Percentiles rank a stretch among this genome's conserved stretches.
phyloP scores from a whole-genome alignment of 202 grass and related monocot species.

The Carex sylvatica region DNA sequence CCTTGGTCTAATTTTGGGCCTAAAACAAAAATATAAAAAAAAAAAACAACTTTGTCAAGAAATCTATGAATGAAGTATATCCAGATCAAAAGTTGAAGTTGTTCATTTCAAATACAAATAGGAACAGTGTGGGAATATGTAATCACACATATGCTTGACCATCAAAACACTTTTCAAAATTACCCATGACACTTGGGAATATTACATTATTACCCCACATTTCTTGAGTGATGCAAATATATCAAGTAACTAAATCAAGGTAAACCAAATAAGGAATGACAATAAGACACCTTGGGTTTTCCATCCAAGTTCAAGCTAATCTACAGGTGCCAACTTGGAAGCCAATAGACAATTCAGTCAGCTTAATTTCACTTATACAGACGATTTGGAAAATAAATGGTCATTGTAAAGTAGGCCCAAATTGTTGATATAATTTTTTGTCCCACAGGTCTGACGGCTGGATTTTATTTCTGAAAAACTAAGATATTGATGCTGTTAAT shows the following conservation, averaged over 20 bases:
- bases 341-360: not conserved
- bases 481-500: not conserved
- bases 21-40: not conserved
- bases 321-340: not conserved
- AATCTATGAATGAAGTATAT: not conserved
- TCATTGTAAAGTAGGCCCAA: not conserved
- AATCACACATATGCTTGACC: not conserved
- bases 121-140: not conserved
- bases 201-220: not conserved
- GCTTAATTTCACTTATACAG: not conserved
- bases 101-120: too few species aligned
- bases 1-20: slow-evolving; percentile 23
- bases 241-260: not conserved
- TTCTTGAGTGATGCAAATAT: not conserved
- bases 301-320: not conserved
- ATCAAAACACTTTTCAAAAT: not conserved
- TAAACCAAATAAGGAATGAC: not conserved
- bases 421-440: not conserved
- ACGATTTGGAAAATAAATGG: not conserved
- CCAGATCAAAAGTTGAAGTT: too few species aligned
- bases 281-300: not conserved
- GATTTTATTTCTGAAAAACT: not conserved
- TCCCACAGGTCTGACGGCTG: not conserved
- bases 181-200: not conserved
- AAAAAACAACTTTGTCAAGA: not conserved